Evolutionary conservation across 305 asterid species (phyloP), one percentile per base, ranked within the genome.

Genomic region (Fraxinus dipetala): DNA sequence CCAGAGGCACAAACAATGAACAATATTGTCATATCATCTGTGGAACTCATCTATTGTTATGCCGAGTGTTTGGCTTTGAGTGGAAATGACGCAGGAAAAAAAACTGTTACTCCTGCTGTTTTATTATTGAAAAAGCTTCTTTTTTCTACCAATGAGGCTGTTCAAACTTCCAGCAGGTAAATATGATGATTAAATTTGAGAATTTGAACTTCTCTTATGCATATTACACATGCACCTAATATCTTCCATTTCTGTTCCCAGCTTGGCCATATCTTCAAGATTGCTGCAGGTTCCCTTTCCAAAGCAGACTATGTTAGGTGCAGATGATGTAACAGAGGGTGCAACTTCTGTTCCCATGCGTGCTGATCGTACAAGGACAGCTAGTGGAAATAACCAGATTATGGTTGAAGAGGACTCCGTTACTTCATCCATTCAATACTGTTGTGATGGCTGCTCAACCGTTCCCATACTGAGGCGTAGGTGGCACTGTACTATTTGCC

Each of bases 281-380:
- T 84, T 96, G 87, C 98, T 96, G 85, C 99, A 96, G 91, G 99
- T 96, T 86, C 99, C 99, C 69, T 96, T 96, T 87, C 99, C 99
- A 84, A 96, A 96, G 94, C 99, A 96, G 87, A 93, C 95, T 6
- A 96, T 96, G 98, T 84, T 95, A 69, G 98, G 95, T 69, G 80
- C 92, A 31, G 99, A 96, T 86, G 97, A 96, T 77, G 87, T 86
- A 28, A 78, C 85, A 75, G 98, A 96, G 80, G 90, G 84, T 87
- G 83, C 91, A 77, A 80, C 88, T 24, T 80, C 97, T 78, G 92
- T 81, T 87, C 88, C 99, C 75, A 86, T 80, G 18, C 96, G 85
- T 83, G 86, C 91, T 77, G 98, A 91, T 83, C 84, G 88, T 83
- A 79, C 95, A 22, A 87, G 87, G 78, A 91, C 90, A 82, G 80